Evolutionary conservation across 441 rosid species (phyloP), one percentile per base, ranked within the genome.

Genomic region (Theobroma grandiflorum): DNA sequence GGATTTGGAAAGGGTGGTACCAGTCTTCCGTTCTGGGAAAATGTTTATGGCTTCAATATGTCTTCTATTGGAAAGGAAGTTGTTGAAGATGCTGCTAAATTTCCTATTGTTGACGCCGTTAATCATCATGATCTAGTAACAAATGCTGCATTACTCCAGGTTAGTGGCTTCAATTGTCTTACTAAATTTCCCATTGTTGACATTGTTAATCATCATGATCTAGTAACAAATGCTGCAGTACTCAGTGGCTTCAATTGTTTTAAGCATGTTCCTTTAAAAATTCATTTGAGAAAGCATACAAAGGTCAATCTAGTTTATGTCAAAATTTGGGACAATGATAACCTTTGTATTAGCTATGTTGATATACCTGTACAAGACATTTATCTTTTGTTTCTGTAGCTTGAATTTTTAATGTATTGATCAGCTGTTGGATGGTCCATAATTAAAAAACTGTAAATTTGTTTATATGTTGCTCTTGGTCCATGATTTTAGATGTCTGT

Each of bases 1-100:
- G 99, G 99, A 79, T 93, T 96, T 79, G 99, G 99, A 82, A 95
- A 79, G 84, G 96, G 97, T 75, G 92, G 88, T 47, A 96, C 98
- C 18, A 93, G 97, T 84, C 89, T 95, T 58, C 92, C 96, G 58
- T 96, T 95, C 83, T 95, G 98, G 99, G 95, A 96, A 82, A 91
- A 91, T 86, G 98, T 95, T 35, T 91, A 91, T 80, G 95, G 98
- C 80, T 93, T 94, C 84, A 87, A 90, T 73, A 95, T 96, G 99
- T 91, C 98, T 59, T 90, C 89, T 33, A 79, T 96, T 68, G 98
- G 98, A 63, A 87, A 88, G 76, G 99, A 96, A 83, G 82, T 96
- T 79, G 85, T 83, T 59, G 87, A 87, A 87, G 94, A 90, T 84
- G 94, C 98, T 63, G 83, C 98, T 77, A 83, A 80, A 70, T 52